A percentile compares a stretch with the other conserved stretches of the same genome.
Conservation (phyloP, 257 asterid species). For the Orobanche coerulescens region DNA sequence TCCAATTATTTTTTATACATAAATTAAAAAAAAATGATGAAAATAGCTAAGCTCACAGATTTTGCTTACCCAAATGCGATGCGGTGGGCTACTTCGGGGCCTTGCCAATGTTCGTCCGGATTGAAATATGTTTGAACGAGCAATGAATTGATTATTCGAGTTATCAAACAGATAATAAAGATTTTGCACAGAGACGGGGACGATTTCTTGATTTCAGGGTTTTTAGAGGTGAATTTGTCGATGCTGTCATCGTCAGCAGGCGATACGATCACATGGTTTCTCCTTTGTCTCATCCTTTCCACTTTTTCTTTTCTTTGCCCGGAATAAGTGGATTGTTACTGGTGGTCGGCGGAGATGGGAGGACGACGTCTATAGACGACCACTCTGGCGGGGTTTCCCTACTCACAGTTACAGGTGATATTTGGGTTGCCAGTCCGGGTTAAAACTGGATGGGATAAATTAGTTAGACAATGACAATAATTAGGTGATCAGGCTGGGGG, state of each 20-base stretch:
- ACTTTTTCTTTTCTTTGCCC: too few species aligned
- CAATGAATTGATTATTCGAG: conserved; percentile 44
- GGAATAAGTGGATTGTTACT: too few species aligned
- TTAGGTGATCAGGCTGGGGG: too few species aligned
- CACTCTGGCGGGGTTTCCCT: too few species aligned
- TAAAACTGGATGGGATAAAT: too few species aligned
- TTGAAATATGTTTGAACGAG: conserved; percentile 87
- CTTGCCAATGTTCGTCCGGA: conserved; percentile 99
- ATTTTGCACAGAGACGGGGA: conserved; percentile 26
- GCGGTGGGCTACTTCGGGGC: conserved; percentile 59
- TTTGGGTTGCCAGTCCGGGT: too few species aligned
- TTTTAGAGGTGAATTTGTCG: conserved; percentile 17
- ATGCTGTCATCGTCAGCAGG: conserved; percentile 12
- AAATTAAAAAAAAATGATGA: neutral
- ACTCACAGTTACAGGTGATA: too few species aligned
- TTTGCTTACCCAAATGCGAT: conserved; percentile 60
- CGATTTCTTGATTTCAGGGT: conserved; percentile 14
- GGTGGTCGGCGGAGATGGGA: too few species aligned
- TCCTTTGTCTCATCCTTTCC: conserved; percentile 34
- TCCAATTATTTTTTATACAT: neutral
- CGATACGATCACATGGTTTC: conserved; percentile 19
- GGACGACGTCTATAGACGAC: too few species aligned
- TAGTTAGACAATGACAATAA: too few species aligned
- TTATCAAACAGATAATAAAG: conserved; percentile 37
- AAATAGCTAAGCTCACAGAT: neutral